These are phyloP conservation scores for Thelonectria discophora DNA, from an alignment of 2,329 filamentous ascomycete genomes.

Conservation along the genomic window DNA sequence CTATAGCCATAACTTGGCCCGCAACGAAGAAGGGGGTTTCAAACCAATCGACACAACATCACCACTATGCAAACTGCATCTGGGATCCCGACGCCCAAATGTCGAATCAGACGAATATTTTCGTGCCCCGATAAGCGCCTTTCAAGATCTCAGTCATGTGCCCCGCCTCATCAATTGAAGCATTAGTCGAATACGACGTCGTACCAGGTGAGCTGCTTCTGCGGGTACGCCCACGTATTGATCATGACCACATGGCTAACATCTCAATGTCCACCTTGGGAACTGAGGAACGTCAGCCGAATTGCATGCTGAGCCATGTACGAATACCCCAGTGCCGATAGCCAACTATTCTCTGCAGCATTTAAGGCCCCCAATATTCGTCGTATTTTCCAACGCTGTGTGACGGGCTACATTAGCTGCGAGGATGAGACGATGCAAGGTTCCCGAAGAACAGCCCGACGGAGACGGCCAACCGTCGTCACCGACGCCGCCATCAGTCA, in stretches of 20 bases:
- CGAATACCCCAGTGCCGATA: too few species aligned
- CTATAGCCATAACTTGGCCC: not conserved
- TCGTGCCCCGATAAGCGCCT: constrained; percentile 9
- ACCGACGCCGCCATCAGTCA: not conserved
- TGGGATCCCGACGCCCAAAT: not conserved
- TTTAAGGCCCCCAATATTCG: not conserved
- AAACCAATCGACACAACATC: not conserved
- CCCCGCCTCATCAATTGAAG: not conserved
- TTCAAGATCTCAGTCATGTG: not conserved
- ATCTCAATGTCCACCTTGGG: not conserved
- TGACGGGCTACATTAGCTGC: not conserved
- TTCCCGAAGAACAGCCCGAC: not conserved
- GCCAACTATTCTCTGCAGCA: not conserved
- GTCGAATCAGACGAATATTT: not conserved
- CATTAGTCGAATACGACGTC: constrained; percentile 9
- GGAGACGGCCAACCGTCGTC: not conserved
- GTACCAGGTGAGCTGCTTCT: not conserved
- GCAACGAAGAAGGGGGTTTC: not conserved
- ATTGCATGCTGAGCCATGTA: not conserved
- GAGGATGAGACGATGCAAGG: constrained; percentile 16
- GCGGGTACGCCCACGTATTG: not conserved
- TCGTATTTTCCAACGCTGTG: not conserved
- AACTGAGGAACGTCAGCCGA: not conserved
- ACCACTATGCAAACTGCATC: not conserved
- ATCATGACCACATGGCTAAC: not conserved